Evolutionary conservation across 108 stramenopile genomes (phyloP).

Genomic region (Conticribra weissflogii): DNA sequence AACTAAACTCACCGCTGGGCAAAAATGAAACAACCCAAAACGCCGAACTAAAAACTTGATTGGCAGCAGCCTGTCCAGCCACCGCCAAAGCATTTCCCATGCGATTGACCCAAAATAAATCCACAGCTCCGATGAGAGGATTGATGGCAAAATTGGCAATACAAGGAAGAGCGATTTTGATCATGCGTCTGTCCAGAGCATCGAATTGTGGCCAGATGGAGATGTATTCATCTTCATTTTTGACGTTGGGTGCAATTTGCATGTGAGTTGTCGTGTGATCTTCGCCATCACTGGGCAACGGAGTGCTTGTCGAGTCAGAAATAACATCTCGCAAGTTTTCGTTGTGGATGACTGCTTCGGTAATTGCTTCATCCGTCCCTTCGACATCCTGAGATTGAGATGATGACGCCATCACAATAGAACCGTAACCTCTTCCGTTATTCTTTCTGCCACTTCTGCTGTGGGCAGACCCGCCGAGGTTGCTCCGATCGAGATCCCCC

Average conservation of each 20-base stretch:
- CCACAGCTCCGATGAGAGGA: constrained; percentile 86
- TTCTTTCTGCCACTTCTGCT: too few relatives aligned
- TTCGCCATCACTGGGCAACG: not conserved
- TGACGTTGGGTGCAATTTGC: too few relatives aligned
- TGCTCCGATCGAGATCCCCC: not conserved
- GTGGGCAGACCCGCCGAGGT: too few relatives aligned
- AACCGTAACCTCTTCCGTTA: too few relatives aligned
- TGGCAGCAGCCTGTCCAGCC: constrained; percentile 90
- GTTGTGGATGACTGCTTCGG: too few relatives aligned
- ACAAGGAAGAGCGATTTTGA: constrained; percentile 82
- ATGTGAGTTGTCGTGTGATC: too few relatives aligned
- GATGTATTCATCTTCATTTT: constrained; percentile 9
- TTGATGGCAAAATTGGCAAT: constrained; percentile 92
- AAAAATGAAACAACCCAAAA: constrained; percentile 88
- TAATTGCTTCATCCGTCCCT: too few relatives aligned
- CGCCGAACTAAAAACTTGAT: constrained; percentile 83
- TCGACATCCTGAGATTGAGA: too few relatives aligned
- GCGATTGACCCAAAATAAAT: constrained; percentile 90
- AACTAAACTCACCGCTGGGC: constrained; percentile 60
- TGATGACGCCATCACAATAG: too few relatives aligned
- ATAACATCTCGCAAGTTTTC: too few relatives aligned
- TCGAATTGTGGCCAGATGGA: constrained; percentile 73
- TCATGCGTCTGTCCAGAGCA: constrained; percentile 73
- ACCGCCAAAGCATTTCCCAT: constrained; percentile 92
- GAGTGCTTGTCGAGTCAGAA: constrained; percentile 8